Evolutionary conservation across 306 rosid genomes (phyloP), one percentile per base, ranked within the genome.

Genomic region (Trichosanthes truncata): DNA sequence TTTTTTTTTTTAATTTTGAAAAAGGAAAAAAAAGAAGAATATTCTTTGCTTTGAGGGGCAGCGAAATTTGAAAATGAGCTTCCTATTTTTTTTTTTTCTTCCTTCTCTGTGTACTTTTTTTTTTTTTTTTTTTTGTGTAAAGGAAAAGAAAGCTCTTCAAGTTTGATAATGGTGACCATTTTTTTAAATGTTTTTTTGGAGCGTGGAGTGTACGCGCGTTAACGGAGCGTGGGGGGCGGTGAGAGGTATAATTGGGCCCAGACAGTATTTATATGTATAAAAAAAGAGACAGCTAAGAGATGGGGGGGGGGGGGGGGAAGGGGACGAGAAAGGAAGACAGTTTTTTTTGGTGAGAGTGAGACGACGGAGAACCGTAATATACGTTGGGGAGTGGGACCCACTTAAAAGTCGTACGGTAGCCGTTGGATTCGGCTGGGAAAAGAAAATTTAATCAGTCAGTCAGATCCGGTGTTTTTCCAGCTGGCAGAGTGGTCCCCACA

Each of bases 391-490:
- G 41, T 15, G 60, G 59, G 59, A 12, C 56, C 76, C 76, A 33
- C 20, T 9, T 14, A 5, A 51, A 74, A 52, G 45, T 67, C 3
- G 62, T 51, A 74, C 78, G 46, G 31, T 31, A 74, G 62, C 78
- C 78, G 46, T 74, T 74, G 78, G 78, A 74, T 74, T 51, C 10
- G 48, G 78, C n/a, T n/a, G 36, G 66, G 51, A 25, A 71, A 43
- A 62, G 10, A 29, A 62, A 62, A 23, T 23, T n/a, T 41, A 65
- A 60, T 5, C 52, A 71, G 38, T 71, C 56, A 25, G 56, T 71
- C 56, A 25, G 38, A 45, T 21, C 9, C 36, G 9, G 40, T 43
- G n/a, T 49, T 74, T 15, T 33, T 49, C 78, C 78, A 74, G 46
- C 62, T 49, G 77, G 36, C 45, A 18, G 2, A 20, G 45, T 74